These are phyloP conservation scores for Erysimum pusillum DNA, from an alignment of 441 rosid species.

Conservation along the genomic window DNA sequence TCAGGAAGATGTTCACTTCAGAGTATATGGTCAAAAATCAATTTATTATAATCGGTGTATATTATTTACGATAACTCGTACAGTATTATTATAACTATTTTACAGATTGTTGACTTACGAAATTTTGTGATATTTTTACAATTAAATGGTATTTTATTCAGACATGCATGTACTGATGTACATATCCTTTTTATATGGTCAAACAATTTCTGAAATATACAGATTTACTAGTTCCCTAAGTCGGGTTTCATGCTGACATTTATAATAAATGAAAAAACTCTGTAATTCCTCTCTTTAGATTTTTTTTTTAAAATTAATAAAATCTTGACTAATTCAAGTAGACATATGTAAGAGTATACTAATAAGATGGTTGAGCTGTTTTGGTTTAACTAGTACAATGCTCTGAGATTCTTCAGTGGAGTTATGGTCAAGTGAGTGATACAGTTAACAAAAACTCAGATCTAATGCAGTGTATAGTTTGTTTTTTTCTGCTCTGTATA, in stretches of 20 bases:
- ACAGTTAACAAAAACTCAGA: neutral
- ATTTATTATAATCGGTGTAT: neutral
- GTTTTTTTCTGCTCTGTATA: neutral
- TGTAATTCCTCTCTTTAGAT: neutral
- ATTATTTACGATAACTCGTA: neutral
- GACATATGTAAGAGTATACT: neutral
- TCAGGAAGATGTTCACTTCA: constrained; percentile 15
- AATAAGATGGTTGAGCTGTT: neutral
- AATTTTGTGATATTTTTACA: constrained; percentile 8
- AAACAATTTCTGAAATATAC: constrained; percentile 32
- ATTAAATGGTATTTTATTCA: constrained; percentile 8
- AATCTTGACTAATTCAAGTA: neutral
- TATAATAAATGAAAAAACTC: constrained; percentile 1
- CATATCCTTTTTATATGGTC: constrained; percentile 32
- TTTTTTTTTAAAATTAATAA: neutral
- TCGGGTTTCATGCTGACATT: constrained; percentile 30
- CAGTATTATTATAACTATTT: neutral
- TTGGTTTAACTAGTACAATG: neutral
- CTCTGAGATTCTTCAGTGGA: neutral
- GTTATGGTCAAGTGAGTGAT: neutral
- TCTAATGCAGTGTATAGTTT: neutral
- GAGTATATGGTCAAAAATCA: constrained; percentile 2
- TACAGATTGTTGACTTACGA: constrained; percentile 12
- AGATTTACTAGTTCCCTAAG: constrained; percentile 34
- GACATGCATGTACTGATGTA: constrained; percentile 34